Evolutionary conservation across 1,284 basidiomycete species (phyloP).

Genomic region (Sanghuangporus baumii): DNA sequence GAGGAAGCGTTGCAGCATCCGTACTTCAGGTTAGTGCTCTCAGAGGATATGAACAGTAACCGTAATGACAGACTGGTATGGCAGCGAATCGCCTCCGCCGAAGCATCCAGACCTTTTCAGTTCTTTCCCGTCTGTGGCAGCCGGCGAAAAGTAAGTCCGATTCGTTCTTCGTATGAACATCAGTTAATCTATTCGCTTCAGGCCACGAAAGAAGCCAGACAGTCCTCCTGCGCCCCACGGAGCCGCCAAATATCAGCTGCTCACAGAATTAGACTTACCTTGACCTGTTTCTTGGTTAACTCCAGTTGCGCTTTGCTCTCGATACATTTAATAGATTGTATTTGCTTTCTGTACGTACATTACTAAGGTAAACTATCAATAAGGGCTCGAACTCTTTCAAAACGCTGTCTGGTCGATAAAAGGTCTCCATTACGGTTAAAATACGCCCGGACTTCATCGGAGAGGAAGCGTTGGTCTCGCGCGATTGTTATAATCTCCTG

Average conservation of each 20-base stretch:
- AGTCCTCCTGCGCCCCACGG: constrained; percentile 73
- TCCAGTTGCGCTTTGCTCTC: background rate
- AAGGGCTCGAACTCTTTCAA: constrained; percentile 10
- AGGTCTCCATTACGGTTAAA: constrained; percentile 10
- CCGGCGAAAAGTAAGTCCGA: constrained; percentile 78
- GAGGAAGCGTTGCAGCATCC: constrained; percentile 86
- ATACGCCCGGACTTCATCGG: constrained; percentile 9
- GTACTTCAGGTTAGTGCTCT: constrained; percentile 75
- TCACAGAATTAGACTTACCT: constrained; percentile 11
- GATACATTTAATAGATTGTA: background rate
- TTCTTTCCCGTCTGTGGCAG: constrained; percentile 95
- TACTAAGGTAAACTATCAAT: constrained; percentile 13
- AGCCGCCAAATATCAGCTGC: constrained; percentile 25
- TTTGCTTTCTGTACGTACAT: background rate
- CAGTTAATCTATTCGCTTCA: background rate
- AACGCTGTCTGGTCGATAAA: constrained; percentile 10
- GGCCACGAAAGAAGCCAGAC: constrained; percentile 67
- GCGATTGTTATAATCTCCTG: constrained; percentile 11
- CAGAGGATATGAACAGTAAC: background rate
- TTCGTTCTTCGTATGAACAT: background rate
- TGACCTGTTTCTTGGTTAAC: background rate
- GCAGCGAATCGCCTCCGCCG: constrained; percentile 86
- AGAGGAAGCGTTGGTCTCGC: constrained; percentile 8
- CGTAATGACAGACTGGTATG: background rate
- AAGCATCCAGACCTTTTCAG: constrained; percentile 98